These are phyloP conservation scores for Fusarium clavum DNA, from an alignment of 2,329 filamentous ascomycete genomes.

Conservation along the genomic window DNA sequence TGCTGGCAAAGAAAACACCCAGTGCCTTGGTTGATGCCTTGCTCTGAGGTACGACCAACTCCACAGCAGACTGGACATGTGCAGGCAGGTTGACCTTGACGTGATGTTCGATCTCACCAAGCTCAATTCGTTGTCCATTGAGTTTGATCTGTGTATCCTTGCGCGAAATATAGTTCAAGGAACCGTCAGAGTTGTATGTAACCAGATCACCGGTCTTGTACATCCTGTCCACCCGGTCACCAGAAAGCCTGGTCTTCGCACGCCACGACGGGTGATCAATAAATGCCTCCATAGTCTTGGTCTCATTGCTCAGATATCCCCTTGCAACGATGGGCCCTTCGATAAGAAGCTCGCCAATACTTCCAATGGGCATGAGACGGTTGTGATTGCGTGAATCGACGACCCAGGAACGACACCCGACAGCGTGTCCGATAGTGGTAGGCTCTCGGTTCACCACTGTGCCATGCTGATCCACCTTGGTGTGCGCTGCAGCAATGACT, in stretches of 20 bases:
- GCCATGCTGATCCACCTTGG: conserved; percentile 5
- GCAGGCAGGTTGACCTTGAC: conserved; percentile 55
- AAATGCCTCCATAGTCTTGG: conserved; percentile 28
- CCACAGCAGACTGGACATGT: conserved; percentile 57
- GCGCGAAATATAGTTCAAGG: conserved; percentile 60
- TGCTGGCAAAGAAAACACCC: conserved; percentile 35
- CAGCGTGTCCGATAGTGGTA: conserved; percentile 15
- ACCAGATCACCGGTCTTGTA: conserved; percentile 65
- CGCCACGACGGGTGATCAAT: conserved; percentile 60
- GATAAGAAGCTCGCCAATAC: conserved; percentile 17
- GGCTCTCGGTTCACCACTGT: not conserved
- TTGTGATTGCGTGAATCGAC: conserved; percentile 15
- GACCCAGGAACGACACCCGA: conserved; percentile 24
- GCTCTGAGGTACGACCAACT: conserved; percentile 57
- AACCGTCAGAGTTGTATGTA: conserved; percentile 55
- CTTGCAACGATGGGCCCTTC: conserved; percentile 32
- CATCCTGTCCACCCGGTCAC: conserved; percentile 23
- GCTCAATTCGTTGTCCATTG: conserved; percentile 67
- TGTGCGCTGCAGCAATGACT: conserved; percentile 17
- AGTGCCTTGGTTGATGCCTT: conserved; percentile 33
- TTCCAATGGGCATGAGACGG: conserved; percentile 12
- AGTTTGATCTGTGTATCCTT: conserved; percentile 71
- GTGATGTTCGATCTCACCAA: conserved; percentile 58
- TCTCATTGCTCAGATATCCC: conserved; percentile 24
- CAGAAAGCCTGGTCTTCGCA: conserved; percentile 5